Percentiles rank a stretch among this genome's conserved stretches.
phyloP scores from a whole-genome alignment of 208 protist genomes.

The Trypanosomatidae sp. region DNA sequence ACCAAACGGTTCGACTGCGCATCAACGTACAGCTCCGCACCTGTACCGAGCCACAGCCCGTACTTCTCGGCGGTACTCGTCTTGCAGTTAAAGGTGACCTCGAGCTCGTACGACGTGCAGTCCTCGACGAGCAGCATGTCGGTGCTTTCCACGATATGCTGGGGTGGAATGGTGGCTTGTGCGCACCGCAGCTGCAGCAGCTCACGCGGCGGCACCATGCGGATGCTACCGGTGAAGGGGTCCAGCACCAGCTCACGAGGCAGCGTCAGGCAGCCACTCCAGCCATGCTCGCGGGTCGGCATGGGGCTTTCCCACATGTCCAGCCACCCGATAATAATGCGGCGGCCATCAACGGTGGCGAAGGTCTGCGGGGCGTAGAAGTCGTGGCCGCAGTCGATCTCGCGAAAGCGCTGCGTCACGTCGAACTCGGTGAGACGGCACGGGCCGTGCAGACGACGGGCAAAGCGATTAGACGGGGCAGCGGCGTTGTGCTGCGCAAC shows the following conservation, averaged over 20 bases:
- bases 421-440: constrained; percentile 12
- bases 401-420: constrained; percentile 30
- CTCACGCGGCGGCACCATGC: constrained; percentile 36
- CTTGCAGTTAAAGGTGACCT: constrained; percentile 33
- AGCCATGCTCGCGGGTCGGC: constrained; percentile 51
- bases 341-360: constrained; percentile 32
- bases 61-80: constrained; percentile 58
- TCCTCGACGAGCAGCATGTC: constrained; percentile 32
- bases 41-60: constrained; percentile 53
- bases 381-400: constrained; percentile 48
- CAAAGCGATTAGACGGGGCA: too few species aligned
- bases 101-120: constrained; percentile 46
- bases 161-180: constrained; percentile 28
- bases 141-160: constrained; percentile 34
- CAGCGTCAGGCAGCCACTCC: constrained; percentile 45
- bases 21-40: constrained; percentile 53
- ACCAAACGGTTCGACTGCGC: constrained; percentile 35
- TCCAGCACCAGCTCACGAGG: constrained; percentile 47
- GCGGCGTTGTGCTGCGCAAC: too few species aligned
- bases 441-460: neutral
- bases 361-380: constrained; percentile 54
- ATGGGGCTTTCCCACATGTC: constrained; percentile 61
- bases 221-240: constrained; percentile 19
- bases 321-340: constrained; percentile 54
- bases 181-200: constrained; percentile 35